Percentiles rank a stretch among this genome's conserved stretches.
These are phyloP conservation scores for Suillus cothurnatus DNA, from an alignment of 768 basidiomycete species.

Conservation along the genomic window DNA sequence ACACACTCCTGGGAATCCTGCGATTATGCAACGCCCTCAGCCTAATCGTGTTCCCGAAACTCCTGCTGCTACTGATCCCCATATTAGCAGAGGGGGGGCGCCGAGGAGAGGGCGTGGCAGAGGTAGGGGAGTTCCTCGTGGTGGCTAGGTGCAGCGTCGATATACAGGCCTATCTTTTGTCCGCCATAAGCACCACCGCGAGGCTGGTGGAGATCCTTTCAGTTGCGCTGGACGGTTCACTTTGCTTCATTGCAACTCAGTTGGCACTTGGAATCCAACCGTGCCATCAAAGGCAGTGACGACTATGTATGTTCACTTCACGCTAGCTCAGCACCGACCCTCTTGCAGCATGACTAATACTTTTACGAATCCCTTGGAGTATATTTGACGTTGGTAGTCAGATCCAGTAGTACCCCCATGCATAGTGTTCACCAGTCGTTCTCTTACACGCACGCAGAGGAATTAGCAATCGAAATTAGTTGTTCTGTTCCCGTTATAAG, in stretches of 20 bases:
- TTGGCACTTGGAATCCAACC: not conserved
- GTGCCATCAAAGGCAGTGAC: not conserved
- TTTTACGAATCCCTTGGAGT: not conserved
- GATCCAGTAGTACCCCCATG: not conserved
- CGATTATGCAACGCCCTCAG: slow-evolving; percentile 16
- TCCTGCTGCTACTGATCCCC: slow-evolving; percentile 12
- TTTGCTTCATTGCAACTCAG: not conserved
- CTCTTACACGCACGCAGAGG: not conserved
- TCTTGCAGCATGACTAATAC: not conserved
- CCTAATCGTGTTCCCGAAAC: slow-evolving; percentile 14
- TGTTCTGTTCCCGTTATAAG: slow-evolving; percentile 7
- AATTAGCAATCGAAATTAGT: slow-evolving; percentile 12
- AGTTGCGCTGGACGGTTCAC: slow-evolving; percentile 2
- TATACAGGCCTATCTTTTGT: not conserved
- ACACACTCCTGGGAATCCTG: slow-evolving; percentile 12
- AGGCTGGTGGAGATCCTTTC: not conserved
- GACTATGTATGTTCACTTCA: no score
- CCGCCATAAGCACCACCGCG: not conserved
- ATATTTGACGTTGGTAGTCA: not conserved
- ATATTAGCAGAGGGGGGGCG: slow-evolving; percentile 24
- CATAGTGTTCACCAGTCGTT: not conserved
- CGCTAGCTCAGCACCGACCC: not conserved
- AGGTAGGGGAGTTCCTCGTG: slow-evolving; percentile 34
- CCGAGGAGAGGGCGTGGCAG: slow-evolving; percentile 31
- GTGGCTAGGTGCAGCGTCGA: slow-evolving; percentile 19